Evolutionary conservation across 306 rosid species (phyloP).

Genomic region (Cucumis hystrix): DNA sequence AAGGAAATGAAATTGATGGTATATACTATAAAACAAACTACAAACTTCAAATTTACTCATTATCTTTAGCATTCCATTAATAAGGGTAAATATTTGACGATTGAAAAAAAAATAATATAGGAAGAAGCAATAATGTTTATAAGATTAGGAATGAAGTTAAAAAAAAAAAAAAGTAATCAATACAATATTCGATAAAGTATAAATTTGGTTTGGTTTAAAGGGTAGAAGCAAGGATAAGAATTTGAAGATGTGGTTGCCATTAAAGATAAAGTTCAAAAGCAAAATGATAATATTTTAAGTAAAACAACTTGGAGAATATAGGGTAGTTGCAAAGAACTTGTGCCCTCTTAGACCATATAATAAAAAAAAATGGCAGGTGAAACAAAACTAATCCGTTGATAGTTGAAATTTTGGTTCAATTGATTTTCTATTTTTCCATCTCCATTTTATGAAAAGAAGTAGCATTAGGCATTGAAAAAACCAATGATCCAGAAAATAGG

Average conservation of each 20-base stretch:
- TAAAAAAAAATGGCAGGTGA: background rate
- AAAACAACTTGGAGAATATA: background rate
- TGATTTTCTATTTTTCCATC: too few species aligned
- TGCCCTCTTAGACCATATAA: background rate
- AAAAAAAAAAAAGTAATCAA: background rate
- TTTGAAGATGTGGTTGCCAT: background rate
- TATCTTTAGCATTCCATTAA: background rate
- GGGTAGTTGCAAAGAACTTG: background rate
- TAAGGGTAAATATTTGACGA: background rate
- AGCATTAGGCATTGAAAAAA: too few species aligned
- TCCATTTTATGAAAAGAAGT: too few species aligned
- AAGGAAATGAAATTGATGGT: too few species aligned
- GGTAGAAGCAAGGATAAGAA: background rate
- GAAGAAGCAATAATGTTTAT: too few species aligned
- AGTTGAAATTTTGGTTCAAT: too few species aligned
- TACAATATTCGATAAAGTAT: background rate
- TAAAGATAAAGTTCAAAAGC: background rate
- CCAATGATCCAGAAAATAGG: rapidly evolving
- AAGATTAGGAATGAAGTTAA: too few species aligned
- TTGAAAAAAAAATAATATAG: too few species aligned
- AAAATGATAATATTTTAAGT: background rate
- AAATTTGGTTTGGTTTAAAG: background rate
- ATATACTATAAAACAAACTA: background rate
- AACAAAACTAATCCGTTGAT: background rate
- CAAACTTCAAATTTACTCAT: too few species aligned